A percentile compares a stretch with the other conserved stretches of the same genome.
phyloP scores from a whole-genome alignment of 768 basidiomycete genomes.

The Strobilomyces echinocephalus region DNA sequence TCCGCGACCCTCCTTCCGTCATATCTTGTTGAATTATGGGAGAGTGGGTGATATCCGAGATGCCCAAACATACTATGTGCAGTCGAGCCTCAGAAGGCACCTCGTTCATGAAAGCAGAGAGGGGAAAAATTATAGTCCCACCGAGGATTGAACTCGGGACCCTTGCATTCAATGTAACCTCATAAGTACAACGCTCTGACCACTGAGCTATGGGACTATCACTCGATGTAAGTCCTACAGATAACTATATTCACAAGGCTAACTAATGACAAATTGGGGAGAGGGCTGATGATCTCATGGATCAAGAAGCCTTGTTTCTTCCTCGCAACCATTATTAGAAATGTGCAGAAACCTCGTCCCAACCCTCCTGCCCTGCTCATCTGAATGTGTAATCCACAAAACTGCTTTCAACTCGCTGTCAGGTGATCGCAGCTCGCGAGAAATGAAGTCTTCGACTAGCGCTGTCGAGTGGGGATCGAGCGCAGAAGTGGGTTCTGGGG shows the following conservation, averaged over 20 bases:
- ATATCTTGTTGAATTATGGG: no score
- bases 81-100: no score
- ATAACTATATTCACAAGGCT: neutral
- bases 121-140: constrained; percentile 45
- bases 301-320: constrained; percentile 33
- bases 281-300: constrained; percentile 7
- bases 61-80: no score
- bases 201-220: constrained; percentile 56
- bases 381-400: constrained; percentile 86
- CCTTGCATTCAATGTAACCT: constrained; percentile 51
- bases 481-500: constrained; percentile 83
- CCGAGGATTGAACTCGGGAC: constrained; percentile 62
- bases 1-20: no score
- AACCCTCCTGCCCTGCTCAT: constrained; percentile 70
- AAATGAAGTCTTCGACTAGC: constrained; percentile 61
- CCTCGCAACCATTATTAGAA: constrained; percentile 39
- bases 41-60: neutral
- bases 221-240: accelerated
- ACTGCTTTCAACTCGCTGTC: constrained; percentile 61
- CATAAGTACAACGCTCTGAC: constrained; percentile 63
- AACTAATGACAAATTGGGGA: neutral
- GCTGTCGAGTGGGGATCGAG: constrained; percentile 65
- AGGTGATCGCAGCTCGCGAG: constrained; percentile 44
- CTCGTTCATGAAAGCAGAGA: no score
- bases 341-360: constrained; percentile 64